phyloP scores from a whole-genome alignment of 2,329 filamentous ascomycete genomes.

The Paecilomyces dactylethromorphus region DNA sequence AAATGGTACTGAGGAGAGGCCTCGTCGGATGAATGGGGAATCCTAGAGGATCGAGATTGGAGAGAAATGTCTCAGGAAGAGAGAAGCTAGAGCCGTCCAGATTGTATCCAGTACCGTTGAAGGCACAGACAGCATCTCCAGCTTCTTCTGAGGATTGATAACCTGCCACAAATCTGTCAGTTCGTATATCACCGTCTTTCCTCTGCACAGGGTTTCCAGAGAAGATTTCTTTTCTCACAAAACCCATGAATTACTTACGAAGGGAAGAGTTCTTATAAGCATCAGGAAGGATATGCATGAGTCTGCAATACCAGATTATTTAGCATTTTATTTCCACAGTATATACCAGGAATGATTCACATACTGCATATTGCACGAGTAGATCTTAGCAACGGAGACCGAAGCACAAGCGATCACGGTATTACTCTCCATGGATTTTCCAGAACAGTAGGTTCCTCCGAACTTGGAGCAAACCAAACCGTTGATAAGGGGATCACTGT shows the following conservation, averaged over 20 bases:
- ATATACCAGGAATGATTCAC: not conserved
- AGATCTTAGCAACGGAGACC: constrained; percentile 5
- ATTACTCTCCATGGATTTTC: constrained; percentile 9
- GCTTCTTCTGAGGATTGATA: constrained; percentile 8
- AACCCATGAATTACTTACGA: constrained; percentile 8
- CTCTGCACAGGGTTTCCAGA: not conserved
- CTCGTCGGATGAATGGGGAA: not conserved
- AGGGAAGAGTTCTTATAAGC: constrained; percentile 9
- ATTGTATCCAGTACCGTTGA: constrained; percentile 18
- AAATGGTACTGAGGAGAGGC: not conserved
- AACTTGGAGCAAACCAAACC: constrained; percentile 12
- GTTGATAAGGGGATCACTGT: constrained; percentile 12
- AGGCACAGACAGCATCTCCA: constrained; percentile 18
- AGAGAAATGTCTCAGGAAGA: constrained; percentile 9
- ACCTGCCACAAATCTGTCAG: constrained; percentile 5
- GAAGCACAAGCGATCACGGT: constrained; percentile 12
- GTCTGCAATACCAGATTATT: constrained; percentile 1
- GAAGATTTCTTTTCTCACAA: not conserved
- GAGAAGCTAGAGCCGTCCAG: constrained; percentile 1
- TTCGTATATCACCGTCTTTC: not conserved
- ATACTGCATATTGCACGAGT: constrained; percentile 14
- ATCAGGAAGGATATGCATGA: constrained; percentile 9
- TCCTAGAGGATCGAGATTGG: not conserved
- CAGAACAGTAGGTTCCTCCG: constrained; percentile 12
- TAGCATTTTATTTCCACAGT: not conserved